phyloP scores from a whole-genome alignment of 768 basidiomycete genomes.

The Rhizopogon vinicolor region DNA sequence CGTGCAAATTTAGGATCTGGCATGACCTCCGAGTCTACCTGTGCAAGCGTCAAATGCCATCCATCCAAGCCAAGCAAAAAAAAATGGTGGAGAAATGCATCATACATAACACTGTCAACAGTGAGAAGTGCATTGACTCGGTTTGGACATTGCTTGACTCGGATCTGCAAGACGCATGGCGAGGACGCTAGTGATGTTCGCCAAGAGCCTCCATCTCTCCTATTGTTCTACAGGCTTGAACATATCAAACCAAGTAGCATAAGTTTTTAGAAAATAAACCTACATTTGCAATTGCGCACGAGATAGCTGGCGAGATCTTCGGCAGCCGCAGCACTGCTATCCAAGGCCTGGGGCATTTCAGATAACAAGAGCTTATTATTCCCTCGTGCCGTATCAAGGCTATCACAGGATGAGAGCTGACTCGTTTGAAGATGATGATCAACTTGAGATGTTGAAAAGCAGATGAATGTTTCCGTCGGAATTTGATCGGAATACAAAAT shows the following conservation, averaged over 20 bases:
- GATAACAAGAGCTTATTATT: neutral
- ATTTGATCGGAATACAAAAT: too few relatives aligned
- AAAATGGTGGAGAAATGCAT: conserved; percentile 43
- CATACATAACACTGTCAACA: neutral
- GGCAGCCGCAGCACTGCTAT: conserved; percentile 24
- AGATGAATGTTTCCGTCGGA: too few relatives aligned
- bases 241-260: conserved; percentile 14
- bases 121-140: conserved; percentile 41
- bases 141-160: conserved; percentile 13
- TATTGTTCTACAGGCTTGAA: neutral
- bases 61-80: conserved; percentile 84
- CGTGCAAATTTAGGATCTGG: conserved; percentile 78
- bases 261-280: conserved; percentile 10
- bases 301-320: conserved; percentile 34
- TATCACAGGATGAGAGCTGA: too few relatives aligned
- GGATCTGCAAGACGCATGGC: conserved; percentile 75
- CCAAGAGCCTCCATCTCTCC: conserved; percentile 44
- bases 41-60: conserved; percentile 82
- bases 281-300: conserved; percentile 35
- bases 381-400: too few relatives aligned
- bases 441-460: too few relatives aligned
- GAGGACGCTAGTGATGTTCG: conserved; percentile 76
- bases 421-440: too few relatives aligned
- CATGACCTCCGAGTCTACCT: conserved; percentile 57
- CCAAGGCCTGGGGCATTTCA: conserved; percentile 27